Evolutionary conservation across 2,329 filamentous ascomycete genomes (phyloP).

Genomic region (Ramichloridium luteum): DNA sequence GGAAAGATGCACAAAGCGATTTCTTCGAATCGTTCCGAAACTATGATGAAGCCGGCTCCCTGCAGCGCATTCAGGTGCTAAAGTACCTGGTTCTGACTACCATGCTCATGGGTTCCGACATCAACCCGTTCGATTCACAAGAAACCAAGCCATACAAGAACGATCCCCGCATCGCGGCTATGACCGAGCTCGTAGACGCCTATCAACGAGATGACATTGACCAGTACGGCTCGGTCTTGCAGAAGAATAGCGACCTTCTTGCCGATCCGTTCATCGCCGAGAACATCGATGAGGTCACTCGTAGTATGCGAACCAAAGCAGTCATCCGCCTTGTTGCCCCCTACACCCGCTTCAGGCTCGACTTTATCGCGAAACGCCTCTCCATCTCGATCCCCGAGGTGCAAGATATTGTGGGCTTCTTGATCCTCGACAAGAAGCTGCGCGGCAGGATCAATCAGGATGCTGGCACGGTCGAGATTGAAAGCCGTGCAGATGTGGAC

Average conservation of each 20-base stretch:
- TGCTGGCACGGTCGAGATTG: conserved; percentile 69
- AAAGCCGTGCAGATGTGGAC: conserved; percentile 59
- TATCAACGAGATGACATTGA: conserved; percentile 94
- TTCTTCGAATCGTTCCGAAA: conserved; percentile 99
- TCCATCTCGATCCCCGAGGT: conserved; percentile 78
- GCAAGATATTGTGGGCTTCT: conserved; percentile 86
- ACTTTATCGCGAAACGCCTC: conserved; percentile 78
- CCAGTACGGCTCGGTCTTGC: conserved; percentile 75
- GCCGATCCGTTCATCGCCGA: conserved; percentile 93
- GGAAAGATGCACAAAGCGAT: conserved; percentile 92
- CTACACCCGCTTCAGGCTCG: conserved; percentile 81
- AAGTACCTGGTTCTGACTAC: conserved; percentile 94
- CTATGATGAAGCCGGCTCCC: conserved; percentile 93
- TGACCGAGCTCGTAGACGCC: conserved; percentile 93
- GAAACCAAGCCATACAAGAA: conserved; percentile 98
- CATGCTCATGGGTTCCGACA: conserved; percentile 96
- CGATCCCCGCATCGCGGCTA: conserved; percentile 85
- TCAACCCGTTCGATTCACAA: conserved; percentile 97
- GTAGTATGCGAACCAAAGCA: conserved; percentile 95
- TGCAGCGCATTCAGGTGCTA: conserved; percentile 91
- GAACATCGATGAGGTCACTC: conserved; percentile 97
- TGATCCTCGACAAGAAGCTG: conserved; percentile 84
- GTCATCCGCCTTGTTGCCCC: conserved; percentile 86
- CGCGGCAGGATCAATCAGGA: conserved; percentile 82
- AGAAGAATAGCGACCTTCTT: conserved; percentile 77